phyloP scores from a whole-genome alignment of 495 filamentous ascomycete genomes.

The Penicillium diatomitis region DNA sequence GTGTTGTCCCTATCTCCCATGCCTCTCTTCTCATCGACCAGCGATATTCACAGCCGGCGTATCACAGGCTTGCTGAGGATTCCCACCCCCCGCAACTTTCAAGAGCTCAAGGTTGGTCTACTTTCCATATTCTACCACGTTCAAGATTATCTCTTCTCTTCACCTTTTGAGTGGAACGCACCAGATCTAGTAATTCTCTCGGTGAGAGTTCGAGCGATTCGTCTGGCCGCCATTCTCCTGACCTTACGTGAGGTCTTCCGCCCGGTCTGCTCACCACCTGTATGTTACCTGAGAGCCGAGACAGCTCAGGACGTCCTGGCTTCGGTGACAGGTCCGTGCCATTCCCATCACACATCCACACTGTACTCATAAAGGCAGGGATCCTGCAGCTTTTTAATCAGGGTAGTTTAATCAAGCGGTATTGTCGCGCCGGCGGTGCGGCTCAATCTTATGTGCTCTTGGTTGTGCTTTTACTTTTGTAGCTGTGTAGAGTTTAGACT shows the following conservation, averaged over 20 bases:
- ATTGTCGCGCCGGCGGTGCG: constrained; percentile 1
- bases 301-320: constrained; percentile 3
- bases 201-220: too few relatives aligned
- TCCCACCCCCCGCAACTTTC: constrained; percentile 4
- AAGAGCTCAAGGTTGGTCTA: constrained; percentile 33
- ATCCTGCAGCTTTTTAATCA: constrained; percentile 19
- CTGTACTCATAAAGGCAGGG: constrained; percentile 21
- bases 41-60: too few relatives aligned
- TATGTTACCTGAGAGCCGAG: background rate
- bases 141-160: background rate
- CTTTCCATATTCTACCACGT: constrained; percentile 20
- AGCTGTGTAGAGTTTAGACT: background rate
- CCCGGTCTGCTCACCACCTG: too few relatives aligned
- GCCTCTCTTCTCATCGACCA: background rate
- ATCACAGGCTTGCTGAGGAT: background rate
- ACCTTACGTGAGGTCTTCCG: too few relatives aligned
- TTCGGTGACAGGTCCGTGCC: constrained; percentile 2
- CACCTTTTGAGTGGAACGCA: too few relatives aligned
- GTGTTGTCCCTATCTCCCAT: background rate
- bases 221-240: too few relatives aligned
- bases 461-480: background rate
- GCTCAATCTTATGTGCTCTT: constrained; percentile 2
- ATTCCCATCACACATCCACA: too few relatives aligned
- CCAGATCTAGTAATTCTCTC: too few relatives aligned
- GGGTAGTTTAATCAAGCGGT: constrained; percentile 12